Conservation (phyloP, 2,329 filamentous ascomycete genomes). For the Blastomyces parvus region DNA sequence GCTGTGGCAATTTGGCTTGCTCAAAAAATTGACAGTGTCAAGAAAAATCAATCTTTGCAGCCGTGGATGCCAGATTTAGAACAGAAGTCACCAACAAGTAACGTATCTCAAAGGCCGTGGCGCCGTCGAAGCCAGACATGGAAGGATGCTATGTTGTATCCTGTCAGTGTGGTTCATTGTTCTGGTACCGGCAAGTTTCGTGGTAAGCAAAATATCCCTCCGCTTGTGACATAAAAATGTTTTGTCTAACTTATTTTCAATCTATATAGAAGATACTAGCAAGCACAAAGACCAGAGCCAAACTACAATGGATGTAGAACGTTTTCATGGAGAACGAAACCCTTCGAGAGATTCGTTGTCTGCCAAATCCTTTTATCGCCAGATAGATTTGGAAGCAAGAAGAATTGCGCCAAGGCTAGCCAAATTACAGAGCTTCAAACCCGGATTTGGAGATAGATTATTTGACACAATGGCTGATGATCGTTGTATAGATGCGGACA, state of each 20-base stretch:
- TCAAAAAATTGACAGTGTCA: conserved; percentile 6
- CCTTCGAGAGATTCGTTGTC: conserved; percentile 1
- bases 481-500: conserved; percentile 1
- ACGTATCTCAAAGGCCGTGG: not conserved
- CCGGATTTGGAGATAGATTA: conserved; percentile 10
- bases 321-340: not conserved
- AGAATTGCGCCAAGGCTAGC: conserved; percentile 9
- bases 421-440: conserved; percentile 6
- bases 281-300: not conserved
- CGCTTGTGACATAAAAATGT: not conserved
- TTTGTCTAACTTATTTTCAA: not conserved
- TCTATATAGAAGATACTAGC: not conserved
- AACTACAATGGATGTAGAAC: not conserved
- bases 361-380: conserved; percentile 2
- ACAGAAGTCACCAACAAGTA: not conserved
- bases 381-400: conserved; percentile 3
- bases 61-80: not conserved
- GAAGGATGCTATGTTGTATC: not conserved
- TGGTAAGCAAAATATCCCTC: not conserved
- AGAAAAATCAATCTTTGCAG: not conserved
- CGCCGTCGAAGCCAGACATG: not conserved
- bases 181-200: not conserved
- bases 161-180: not conserved
- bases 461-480: conserved; percentile 5
- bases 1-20: conserved; percentile 7